Evolutionary conservation across 139 green algal genomes (phyloP), one percentile per base, ranked within the genome.

Genomic region (Protoeuglena noctilucae): DNA sequence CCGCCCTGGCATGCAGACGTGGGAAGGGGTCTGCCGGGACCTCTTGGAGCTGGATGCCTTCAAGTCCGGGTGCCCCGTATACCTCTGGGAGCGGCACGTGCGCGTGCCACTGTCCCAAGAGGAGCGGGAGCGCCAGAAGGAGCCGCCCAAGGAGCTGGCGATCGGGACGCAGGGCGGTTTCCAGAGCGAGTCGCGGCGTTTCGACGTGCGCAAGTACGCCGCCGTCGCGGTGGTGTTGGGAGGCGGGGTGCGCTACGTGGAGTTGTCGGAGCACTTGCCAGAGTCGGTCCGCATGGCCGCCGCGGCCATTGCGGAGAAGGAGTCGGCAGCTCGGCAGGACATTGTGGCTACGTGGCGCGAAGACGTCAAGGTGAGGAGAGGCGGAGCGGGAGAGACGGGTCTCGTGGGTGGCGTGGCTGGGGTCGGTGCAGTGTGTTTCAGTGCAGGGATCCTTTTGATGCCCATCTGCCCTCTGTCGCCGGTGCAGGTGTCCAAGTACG

Each of bases 301-400:
- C 85, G 7, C 88, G 1, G 75, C 70, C 3, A 64, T 88, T 1
- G 28, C 56, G 59, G 76, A 79, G 31, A 56, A 93, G 65, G 77
- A 86, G 47, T 77, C 74, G 22, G 84, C 75, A 1, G 72, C 62
- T 46, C 53, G 54, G 29, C 63, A 82, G 48, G 69, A 87, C 53
- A 53, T 68, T 19, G 67, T 77, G 40, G 62, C 74, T 2, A 68
- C 75, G 17, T 94, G 84, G 77, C 73, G 87, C 70, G 86, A 92
- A 60, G 76, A 93, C 54, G 67, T 78, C 6, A 23, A 34, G 2
- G 73, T 88, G 16, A 89, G 71, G 79, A n/a, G n/a, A n/a, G n/a
- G n/a, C n/a, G n/a, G n/a, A n/a, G n/a, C n/a, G n/a, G n/a, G n/a
- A n/a, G n/a, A n/a, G n/a, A n/a, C n/a, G n/a, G n/a, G n/a, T n/a